Conservation (phyloP, 352 stramenopile genomes). For the Phytophthora macrochlamydospora region DNA sequence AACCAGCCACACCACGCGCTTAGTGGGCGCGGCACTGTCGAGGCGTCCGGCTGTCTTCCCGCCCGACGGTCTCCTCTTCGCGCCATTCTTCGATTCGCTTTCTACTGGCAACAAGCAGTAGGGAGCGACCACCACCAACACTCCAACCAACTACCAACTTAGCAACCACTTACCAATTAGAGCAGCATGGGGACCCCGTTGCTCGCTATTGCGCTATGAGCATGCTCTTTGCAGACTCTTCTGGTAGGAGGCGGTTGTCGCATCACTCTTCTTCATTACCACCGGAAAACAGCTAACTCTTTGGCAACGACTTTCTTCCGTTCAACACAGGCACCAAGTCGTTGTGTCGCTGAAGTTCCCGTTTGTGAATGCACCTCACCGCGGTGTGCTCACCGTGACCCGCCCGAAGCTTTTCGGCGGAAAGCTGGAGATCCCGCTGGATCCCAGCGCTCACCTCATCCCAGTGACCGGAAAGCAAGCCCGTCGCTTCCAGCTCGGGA, state of each 20-base stretch:
- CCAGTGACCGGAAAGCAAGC: conserved; percentile 2
- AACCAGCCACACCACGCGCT: background rate
- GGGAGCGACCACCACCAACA: background rate
- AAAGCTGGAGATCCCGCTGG: conserved; percentile 14
- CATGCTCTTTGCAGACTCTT: conserved; percentile 15
- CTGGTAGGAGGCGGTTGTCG: conserved; percentile 9
- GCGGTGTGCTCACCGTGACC: conserved; percentile 3
- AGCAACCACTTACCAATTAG: background rate
- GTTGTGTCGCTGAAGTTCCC: conserved; percentile 16
- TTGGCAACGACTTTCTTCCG: background rate
- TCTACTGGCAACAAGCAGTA: conserved; percentile 1
- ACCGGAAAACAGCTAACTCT: background rate
- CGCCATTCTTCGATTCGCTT: conserved; percentile 19
- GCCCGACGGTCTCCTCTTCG: conserved; percentile 1
- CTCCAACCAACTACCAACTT: conserved; percentile 5
- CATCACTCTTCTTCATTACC: background rate
- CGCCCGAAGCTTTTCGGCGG: conserved; percentile 4
- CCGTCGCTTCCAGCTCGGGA: conserved; percentile 4
- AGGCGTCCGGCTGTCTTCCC: too few species aligned
- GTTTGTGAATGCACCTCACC: background rate
- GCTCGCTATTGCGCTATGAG: conserved; percentile 20
- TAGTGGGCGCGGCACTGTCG: background rate
- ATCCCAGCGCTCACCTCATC: conserved; percentile 1
- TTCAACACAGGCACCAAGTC: conserved; percentile 14
- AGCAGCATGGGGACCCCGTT: conserved; percentile 7